Percentiles rank a stretch among this genome's conserved stretches.
Conservation (phyloP, 1,139 yeast genomes). For the Hanseniaspora sp. region DNA sequence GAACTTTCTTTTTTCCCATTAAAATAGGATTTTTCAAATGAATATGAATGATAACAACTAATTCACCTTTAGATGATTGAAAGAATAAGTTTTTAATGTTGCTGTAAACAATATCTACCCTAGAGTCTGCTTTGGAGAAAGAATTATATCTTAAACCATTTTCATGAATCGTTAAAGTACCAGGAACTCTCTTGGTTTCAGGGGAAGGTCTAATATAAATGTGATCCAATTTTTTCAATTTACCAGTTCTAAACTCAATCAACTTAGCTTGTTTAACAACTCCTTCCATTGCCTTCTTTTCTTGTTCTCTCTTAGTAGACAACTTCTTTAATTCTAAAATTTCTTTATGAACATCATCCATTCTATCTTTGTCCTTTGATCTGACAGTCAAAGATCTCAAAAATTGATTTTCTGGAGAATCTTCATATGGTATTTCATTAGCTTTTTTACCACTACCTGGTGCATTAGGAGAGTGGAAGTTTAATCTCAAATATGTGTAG, state of each 20-base stretch:
- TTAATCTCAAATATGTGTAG: conserved; percentile 76
- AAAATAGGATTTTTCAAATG: conserved; percentile 86
- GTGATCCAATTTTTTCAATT: conserved; percentile 78
- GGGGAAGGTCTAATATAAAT: conserved; percentile 93
- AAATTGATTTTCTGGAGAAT: conserved; percentile 72
- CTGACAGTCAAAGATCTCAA: conserved; percentile 79
- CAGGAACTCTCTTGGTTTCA: conserved; percentile 89
- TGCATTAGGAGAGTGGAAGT: conserved; percentile 88
- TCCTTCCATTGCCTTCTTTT: conserved; percentile 85
- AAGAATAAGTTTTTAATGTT: conserved; percentile 88
- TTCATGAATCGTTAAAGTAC: conserved; percentile 82
- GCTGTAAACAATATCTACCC: conserved; percentile 76
- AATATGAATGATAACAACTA: conserved; percentile 84
- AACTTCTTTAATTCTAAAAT: conserved; percentile 89
- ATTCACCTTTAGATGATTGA: conserved; percentile 92
- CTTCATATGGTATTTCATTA: conserved; percentile 82
- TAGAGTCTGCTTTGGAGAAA: conserved; percentile 67
- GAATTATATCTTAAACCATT: conserved; percentile 93
- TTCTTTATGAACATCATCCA: conserved; percentile 81
- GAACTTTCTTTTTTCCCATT: conserved; percentile 92
- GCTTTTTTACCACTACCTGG: conserved; percentile 60
- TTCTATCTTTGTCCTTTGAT: conserved; percentile 82
- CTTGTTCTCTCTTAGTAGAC: conserved; percentile 80
- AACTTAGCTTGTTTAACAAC: conserved; percentile 87
- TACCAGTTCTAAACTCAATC: conserved; percentile 64